These are phyloP conservation scores for Arthrobotrys conoides DNA, from an alignment of 2,329 filamentous ascomycete species.

Conservation along the genomic window DNA sequence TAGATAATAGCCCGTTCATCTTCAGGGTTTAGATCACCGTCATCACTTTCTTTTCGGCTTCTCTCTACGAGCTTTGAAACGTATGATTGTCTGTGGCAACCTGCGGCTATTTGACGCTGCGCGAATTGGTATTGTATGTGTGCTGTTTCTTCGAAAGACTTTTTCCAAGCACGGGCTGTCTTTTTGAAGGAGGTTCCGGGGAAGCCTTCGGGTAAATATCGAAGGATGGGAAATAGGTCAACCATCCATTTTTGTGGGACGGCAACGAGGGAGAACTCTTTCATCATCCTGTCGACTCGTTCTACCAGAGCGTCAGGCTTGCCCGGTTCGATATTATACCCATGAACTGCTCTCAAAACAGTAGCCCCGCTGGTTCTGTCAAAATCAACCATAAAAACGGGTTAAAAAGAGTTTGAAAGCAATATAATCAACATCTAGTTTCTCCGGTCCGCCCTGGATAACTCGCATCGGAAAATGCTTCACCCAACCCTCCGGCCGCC, in stretches of 20 bases:
- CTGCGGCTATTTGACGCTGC: conserved; percentile 35
- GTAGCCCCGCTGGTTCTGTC: conserved; percentile 48
- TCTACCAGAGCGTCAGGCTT: conserved; percentile 42
- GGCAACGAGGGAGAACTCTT: conserved; percentile 55
- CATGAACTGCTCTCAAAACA: conserved; percentile 53
- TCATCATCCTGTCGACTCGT: conserved; percentile 58
- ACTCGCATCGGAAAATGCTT: conserved; percentile 62
- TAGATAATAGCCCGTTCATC: conserved; percentile 55
- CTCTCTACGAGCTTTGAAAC: conserved; percentile 54
- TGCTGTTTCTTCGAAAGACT: conserved; percentile 32
- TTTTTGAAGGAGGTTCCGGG: conserved; percentile 53
- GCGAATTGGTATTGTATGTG: conserved; percentile 52
- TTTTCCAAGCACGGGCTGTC: conserved; percentile 50
- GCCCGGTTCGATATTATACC: conserved; percentile 50
- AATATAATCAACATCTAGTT: too few species aligned
- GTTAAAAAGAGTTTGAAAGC: background rate
- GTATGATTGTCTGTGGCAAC: conserved; percentile 31
- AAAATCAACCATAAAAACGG: background rate
- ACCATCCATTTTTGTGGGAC: conserved; percentile 47
- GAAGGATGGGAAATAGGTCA: conserved; percentile 45
- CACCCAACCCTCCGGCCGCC: conserved; percentile 60
- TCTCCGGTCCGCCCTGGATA: background rate
- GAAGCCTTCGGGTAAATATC: conserved; percentile 52
- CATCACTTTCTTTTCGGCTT: background rate
- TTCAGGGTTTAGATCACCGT: conserved; percentile 1